Base-by-base conservation (phyloP, 1,139 yeast genomes). In the Geotrichum bryndzae region DNA sequence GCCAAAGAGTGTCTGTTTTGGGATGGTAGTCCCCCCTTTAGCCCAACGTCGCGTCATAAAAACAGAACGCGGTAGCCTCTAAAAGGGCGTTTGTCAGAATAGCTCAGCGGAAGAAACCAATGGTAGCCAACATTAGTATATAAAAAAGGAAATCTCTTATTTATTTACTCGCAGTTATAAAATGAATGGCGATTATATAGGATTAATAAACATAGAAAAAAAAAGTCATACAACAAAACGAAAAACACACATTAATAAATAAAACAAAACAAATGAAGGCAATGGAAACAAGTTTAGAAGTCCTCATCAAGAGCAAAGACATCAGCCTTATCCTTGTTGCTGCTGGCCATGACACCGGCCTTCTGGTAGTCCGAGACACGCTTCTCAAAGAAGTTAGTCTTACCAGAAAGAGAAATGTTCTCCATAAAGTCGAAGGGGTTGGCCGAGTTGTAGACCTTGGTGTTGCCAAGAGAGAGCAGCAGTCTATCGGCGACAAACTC, bases 371-470 rank as follows among this genome's bases (percentile, higher is more conserved):
- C 99, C 65, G 96, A 88, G 66, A 94, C 99, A 79, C 98, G 88
- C 85, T 94, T 94, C 83, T 94, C 99, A 74, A 94, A 94, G 84
- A 95, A 94, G 82, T 94, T 94, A 70, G 99, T 92, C 84, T 94
- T 94, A 77, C 99, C 99, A 64, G 97, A 95, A 71, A 94, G 84
- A 29, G 98, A 91, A 72, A 91, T 91, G 81, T 91, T 91, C 80
- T 94, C 99, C 99, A 94, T 94, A 75, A 92, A 94, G 77, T 92
- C 98, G 76, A 94, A 94, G 76, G 99, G 99, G 76, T 94, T 95
- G 66, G 88, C 80, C 65, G 83, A 94, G 73, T 90, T 90, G 84
- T 86, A 94, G 67, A 83, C 82, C 81, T 92, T 91, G 77, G 87
- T 82, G 82, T 90, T 90, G 69, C 99, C 99, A 69, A 94, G 83